Base-by-base conservation (phyloP, 2,329 filamentous ascomycete genomes). In the Trichoderma brevicompactum region DNA sequence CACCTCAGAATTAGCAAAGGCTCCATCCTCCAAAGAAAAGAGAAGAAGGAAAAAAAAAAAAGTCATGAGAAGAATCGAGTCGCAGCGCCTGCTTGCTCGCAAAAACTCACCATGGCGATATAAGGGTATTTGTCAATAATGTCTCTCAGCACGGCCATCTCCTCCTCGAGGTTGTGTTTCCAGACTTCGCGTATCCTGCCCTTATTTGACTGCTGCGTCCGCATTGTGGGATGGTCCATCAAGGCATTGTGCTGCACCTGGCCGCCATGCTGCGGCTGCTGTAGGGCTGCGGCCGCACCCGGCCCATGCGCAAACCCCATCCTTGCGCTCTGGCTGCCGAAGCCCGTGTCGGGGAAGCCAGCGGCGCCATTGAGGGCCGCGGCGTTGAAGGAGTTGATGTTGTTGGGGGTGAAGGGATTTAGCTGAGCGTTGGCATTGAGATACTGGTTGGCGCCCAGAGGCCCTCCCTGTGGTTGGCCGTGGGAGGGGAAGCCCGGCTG, bases 161-260 rank as follows among this genome's bases (percentile, higher is more conserved):
- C 95, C 74, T 96, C 91, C 32, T 92, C 87, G 68, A 98, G 80
- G 73, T 98, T 98, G 72, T 92, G 87, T 76, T 90, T 91, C 95
- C 95, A 99, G 44, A 99, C 95, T 73, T 99, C 94, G 69, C 94
- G 87, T 89, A 98, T 98, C 76, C 93, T 85, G 68, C 89, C 87
- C 73, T 92, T 92, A 43, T 92, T 92, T 17, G 85, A 85, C 66
- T 86, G 85, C 67, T 86, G 83, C 49, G 74, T 58, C 66, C 76
- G 75, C 71, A 78, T 74, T 40, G 73, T 80, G 66, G 75, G 76
- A 68, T 79, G 80, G 69, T 80, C 83, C 76, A 76, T 76, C 62
- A 80, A 72, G 7, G 74, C 72, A 44, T 74, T 75, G 67, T 79
- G 77, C 69, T 79, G 77, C 64, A 75, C 68, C 66, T 82, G 81